phyloP scores from a whole-genome alignment of 2,329 filamentous ascomycete species.

The Pseudocercospora vitis region DNA sequence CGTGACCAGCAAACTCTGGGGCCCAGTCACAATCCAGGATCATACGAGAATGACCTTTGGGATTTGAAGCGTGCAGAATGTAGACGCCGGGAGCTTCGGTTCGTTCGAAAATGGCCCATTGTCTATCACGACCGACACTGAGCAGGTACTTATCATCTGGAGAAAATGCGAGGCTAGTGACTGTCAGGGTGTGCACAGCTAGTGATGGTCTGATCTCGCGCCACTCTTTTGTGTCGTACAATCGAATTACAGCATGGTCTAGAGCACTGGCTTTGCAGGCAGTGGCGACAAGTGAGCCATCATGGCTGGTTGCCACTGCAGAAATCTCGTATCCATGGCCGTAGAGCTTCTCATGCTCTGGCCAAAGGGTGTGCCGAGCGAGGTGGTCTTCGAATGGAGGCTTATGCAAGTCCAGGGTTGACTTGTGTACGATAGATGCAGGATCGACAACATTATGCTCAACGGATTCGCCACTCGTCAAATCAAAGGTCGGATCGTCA shows the following conservation, averaged over 20 bases:
- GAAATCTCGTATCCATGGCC: conserved; percentile 98
- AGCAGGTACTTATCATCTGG: conserved; percentile 71
- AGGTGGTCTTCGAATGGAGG: conserved; percentile 90
- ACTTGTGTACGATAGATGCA: conserved; percentile 57
- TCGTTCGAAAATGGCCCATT: conserved; percentile 80
- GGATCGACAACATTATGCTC: conserved; percentile 58
- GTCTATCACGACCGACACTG: conserved; percentile 86
- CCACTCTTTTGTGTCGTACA: conserved; percentile 87
- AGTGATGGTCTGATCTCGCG: conserved; percentile 81
- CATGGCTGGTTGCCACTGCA: conserved; percentile 73
- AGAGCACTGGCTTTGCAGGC: conserved; percentile 90
- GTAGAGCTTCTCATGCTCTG: conserved; percentile 93
- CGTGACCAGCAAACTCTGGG: conserved; percentile 46
- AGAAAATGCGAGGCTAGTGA: conserved; percentile 79
- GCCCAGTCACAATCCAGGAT: conserved; percentile 87
- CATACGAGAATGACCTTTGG: conserved; percentile 89
- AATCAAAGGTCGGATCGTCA: conserved; percentile 30
- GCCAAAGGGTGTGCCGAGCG: conserved; percentile 88
- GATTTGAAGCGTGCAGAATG: conserved; percentile 62
- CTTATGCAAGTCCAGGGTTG: conserved; percentile 64
- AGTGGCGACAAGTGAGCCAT: conserved; percentile 76
- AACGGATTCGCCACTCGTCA: conserved; percentile 46
- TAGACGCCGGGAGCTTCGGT: conserved; percentile 51
- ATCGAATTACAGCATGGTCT: conserved; percentile 88
- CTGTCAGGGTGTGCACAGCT: conserved; percentile 81